These are phyloP conservation scores for Mariannaea elegans DNA, from an alignment of 2,329 filamentous ascomycete genomes.

Conservation along the genomic window DNA sequence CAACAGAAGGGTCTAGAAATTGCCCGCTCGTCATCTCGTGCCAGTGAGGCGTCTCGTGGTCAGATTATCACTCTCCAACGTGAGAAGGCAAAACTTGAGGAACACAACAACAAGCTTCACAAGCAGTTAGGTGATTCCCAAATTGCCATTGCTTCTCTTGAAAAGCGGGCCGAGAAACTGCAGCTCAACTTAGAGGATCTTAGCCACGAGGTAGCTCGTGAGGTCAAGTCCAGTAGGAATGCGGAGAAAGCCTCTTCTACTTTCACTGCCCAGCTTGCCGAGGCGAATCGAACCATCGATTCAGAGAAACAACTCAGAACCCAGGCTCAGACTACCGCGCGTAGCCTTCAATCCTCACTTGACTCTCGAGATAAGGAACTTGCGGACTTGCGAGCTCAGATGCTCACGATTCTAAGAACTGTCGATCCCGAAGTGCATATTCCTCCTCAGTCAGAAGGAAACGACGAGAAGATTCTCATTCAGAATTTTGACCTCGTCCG, in stretches of 20 bases:
- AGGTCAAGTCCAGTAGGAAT: slow-evolving; percentile 88
- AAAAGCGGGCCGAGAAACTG: slow-evolving; percentile 95
- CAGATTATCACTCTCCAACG: slow-evolving; percentile 80
- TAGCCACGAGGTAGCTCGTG: slow-evolving; percentile 88
- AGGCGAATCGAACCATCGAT: slow-evolving; percentile 88
- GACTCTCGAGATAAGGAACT: slow-evolving; percentile 85
- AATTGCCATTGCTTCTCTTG: slow-evolving; percentile 80
- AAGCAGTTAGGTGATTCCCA: slow-evolving; percentile 89
- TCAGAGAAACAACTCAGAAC: slow-evolving; percentile 86
- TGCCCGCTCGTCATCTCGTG: slow-evolving; percentile 86
- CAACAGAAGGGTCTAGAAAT: slow-evolving; percentile 98
- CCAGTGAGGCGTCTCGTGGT: slow-evolving; percentile 81
- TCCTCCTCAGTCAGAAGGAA: slow-evolving; percentile 66
- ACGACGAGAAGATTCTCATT: slow-evolving; percentile 72
- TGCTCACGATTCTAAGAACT: slow-evolving; percentile 84
- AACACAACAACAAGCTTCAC: slow-evolving; percentile 81
- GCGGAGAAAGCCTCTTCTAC: slow-evolving; percentile 89
- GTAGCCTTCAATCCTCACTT: slow-evolving; percentile 80
- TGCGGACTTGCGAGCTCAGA: slow-evolving; percentile 79
- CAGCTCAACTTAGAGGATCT: slow-evolving; percentile 88
- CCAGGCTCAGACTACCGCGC: slow-evolving; percentile 86
- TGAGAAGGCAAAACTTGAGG: slow-evolving; percentile 84
- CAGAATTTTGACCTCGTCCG: slow-evolving; percentile 85
- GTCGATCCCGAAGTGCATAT: slow-evolving; percentile 80
- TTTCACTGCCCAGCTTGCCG: slow-evolving; percentile 83